Conservation (phyloP, 2,329 filamentous ascomycete genomes). For the Juglanconis oblonga region DNA sequence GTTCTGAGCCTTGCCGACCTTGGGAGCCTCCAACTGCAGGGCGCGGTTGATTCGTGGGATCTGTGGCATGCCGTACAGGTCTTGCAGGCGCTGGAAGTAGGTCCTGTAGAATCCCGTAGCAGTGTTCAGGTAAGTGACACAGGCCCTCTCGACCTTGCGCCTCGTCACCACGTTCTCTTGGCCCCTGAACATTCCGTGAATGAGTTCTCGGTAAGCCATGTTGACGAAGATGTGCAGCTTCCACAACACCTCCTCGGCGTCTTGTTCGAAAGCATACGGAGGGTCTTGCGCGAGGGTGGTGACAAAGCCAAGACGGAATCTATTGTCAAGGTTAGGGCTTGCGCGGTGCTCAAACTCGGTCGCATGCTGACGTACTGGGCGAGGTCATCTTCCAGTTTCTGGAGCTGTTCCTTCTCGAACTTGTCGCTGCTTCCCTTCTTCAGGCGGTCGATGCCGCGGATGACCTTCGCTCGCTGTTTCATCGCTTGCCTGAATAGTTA, state of each 20-base stretch:
- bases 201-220: conserved; percentile 68
- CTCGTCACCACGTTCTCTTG: conserved; percentile 57
- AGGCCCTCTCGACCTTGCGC: conserved; percentile 78
- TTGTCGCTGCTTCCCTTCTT: conserved; percentile 27
- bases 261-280: conserved; percentile 58
- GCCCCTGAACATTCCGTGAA: conserved; percentile 51
- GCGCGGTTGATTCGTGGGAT: conserved; percentile 38
- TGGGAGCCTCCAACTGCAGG: conserved; percentile 41
- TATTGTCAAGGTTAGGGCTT: conserved; percentile 20
- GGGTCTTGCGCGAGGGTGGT: conserved; percentile 71
- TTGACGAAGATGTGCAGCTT: conserved; percentile 75
- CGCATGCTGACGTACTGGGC: conserved; percentile 27
- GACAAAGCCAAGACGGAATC: conserved; percentile 64
- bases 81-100: conserved; percentile 75
- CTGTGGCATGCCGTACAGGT: conserved; percentile 53
- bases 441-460: conserved; percentile 21
- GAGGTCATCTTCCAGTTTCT: conserved; percentile 29
- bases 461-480: conserved; percentile 27
- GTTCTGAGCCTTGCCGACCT: conserved; percentile 42
- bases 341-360: not conserved
- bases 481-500: conserved; percentile 17
- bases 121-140: conserved; percentile 80
- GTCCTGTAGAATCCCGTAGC: conserved; percentile 86
- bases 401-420: conserved; percentile 24
- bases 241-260: conserved; percentile 75